These are phyloP conservation scores for Trapa incisa DNA, from an alignment of 345 rosid genomes.

Conservation along the genomic window DNA sequence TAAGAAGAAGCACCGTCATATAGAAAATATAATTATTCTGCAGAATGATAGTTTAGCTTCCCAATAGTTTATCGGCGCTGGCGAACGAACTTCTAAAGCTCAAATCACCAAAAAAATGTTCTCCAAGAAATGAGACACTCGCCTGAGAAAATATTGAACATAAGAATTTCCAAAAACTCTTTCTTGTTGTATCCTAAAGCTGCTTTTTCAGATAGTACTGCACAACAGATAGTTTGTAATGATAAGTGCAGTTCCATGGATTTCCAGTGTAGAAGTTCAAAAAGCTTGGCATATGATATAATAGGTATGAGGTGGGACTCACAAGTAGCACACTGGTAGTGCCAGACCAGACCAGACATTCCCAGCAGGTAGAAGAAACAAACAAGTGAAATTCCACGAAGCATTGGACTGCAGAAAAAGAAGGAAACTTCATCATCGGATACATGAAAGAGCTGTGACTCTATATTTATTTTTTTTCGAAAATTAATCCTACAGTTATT, in stretches of 20 bases:
- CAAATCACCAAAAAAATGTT: constrained; percentile 5
- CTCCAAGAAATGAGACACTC: constrained; percentile 3
- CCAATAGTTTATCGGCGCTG: too few species aligned
- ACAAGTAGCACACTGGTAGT: constrained; percentile 34
- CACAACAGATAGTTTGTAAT: neutral
- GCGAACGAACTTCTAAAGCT: too few species aligned
- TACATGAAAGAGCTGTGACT: too few species aligned
- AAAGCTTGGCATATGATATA: neutral
- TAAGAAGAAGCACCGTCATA: constrained; percentile 39
- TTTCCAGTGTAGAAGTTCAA: too few species aligned
- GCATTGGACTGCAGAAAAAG: constrained; percentile 27
- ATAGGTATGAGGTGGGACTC: constrained; percentile 8
- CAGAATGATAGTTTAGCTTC: too few species aligned
- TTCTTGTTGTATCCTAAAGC: constrained; percentile 40
- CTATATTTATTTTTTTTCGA: too few species aligned
- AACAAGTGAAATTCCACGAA: constrained; percentile 34
- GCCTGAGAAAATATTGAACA: constrained; percentile 31
- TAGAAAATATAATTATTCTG: neutral
- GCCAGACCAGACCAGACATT: constrained; percentile 50
- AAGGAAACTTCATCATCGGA: neutral
- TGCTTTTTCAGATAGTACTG: constrained; percentile 25
- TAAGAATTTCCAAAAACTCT: constrained; percentile 36
- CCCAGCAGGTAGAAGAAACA: constrained; percentile 46
- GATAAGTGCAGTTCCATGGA: neutral
- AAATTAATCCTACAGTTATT: too few species aligned